phyloP scores from a whole-genome alignment of 2,329 filamentous ascomycete species.

The Arthroderma uncinatum region DNA sequence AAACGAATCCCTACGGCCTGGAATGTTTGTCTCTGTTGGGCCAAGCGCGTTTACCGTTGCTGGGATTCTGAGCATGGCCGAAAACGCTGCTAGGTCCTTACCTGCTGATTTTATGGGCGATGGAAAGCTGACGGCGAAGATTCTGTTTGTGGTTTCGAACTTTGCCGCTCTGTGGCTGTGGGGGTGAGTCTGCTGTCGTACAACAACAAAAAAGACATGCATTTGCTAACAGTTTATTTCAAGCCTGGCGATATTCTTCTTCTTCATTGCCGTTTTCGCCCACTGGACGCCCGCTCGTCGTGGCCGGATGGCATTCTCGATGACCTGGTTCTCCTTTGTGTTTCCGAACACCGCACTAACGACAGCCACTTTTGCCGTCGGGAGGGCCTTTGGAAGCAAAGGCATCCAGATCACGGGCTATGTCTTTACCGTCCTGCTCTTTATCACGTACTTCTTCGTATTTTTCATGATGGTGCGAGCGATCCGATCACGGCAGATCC shows the following conservation, averaged over 20 bases:
- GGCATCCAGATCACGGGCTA: slow-evolving; percentile 57
- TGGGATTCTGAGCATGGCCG: slow-evolving; percentile 49
- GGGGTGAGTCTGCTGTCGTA: slow-evolving; percentile 37
- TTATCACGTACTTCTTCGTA: slow-evolving; percentile 58
- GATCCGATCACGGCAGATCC: slow-evolving; percentile 54
- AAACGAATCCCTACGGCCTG: slow-evolving; percentile 61
- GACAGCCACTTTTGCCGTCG: slow-evolving; percentile 62
- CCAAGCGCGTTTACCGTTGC: slow-evolving; percentile 59
- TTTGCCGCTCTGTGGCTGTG: slow-evolving; percentile 69
- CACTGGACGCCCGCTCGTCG: slow-evolving; percentile 55
- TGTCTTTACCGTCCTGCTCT: slow-evolving; percentile 53
- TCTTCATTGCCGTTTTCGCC: slow-evolving; percentile 65
- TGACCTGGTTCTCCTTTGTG: slow-evolving; percentile 78
- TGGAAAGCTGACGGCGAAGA: slow-evolving; percentile 43
- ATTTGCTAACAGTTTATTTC: background rate
- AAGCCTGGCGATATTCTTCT: slow-evolving; percentile 69
- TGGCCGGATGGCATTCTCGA: slow-evolving; percentile 59
- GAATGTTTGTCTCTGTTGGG: slow-evolving; percentile 77
- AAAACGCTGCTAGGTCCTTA: slow-evolving; percentile 39
- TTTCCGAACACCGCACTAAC: slow-evolving; percentile 68
- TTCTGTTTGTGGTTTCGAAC: slow-evolving; percentile 46
- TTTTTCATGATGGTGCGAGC: slow-evolving; percentile 59
- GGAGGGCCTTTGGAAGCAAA: slow-evolving; percentile 47
- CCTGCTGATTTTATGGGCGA: slow-evolving; percentile 46
- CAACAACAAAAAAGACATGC: background rate